phyloP scores from a whole-genome alignment of 2,329 filamentous ascomycete genomes.

The Fusarium sp. region DNA sequence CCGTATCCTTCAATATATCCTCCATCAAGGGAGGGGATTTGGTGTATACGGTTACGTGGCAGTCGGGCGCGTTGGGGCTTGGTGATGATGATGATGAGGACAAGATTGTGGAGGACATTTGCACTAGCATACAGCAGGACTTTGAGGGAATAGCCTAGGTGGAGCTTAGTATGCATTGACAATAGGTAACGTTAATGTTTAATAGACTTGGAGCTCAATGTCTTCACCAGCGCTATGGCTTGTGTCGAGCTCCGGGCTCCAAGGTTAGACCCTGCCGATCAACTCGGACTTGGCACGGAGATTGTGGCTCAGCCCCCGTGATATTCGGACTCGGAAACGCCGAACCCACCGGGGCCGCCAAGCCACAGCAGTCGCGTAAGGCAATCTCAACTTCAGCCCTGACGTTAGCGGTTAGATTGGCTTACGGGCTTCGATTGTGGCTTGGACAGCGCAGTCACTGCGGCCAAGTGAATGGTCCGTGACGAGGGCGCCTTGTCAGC shows the following conservation, averaged over 20 bases:
- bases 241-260: background rate
- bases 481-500: slow-evolving; percentile 37
- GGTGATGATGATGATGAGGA: slow-evolving; percentile 28
- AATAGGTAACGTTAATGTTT: slow-evolving; percentile 14
- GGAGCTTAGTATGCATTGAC: background rate
- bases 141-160: slow-evolving; percentile 28
- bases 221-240: too few species aligned
- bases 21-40: slow-evolving; percentile 36
- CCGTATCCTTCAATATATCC: slow-evolving; percentile 38
- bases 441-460: slow-evolving; percentile 35
- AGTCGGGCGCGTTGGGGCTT: slow-evolving; percentile 38
- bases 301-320: slow-evolving; percentile 27
- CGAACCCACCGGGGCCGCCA: background rate
- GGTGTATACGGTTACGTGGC: slow-evolving; percentile 43
- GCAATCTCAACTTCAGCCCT: slow-evolving; percentile 16
- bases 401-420: slow-evolving; percentile 22
- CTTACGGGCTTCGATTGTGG: slow-evolving; percentile 29
- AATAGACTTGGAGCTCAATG: background rate
- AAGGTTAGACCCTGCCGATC: slow-evolving; percentile 21
- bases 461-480: slow-evolving; percentile 23
- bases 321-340: slow-evolving; percentile 16
- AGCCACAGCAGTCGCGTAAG: slow-evolving; percentile 22
- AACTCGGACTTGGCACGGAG: slow-evolving; percentile 11
- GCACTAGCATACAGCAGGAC: slow-evolving; percentile 19
- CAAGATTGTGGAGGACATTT: slow-evolving; percentile 34